Evolutionary conservation across 106 monocot genomes (phyloP).

Genomic region (Dendrobium nobile): DNA sequence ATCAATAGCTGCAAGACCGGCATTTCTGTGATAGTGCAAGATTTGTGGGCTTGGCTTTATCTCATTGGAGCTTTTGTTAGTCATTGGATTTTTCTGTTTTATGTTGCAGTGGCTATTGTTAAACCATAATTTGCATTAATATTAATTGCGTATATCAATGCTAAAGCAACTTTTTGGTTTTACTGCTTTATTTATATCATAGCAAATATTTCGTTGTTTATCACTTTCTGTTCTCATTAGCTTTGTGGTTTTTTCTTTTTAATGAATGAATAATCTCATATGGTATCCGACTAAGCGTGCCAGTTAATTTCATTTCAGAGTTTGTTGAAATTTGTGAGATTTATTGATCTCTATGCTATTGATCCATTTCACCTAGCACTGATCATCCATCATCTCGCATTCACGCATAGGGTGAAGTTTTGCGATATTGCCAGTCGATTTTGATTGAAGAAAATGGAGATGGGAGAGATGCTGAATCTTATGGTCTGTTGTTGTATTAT

Average conservation of each 20-base stretch:
- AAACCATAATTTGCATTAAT: too few species aligned
- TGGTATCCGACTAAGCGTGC: too few species aligned
- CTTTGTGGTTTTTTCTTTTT: too few species aligned
- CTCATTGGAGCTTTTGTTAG: background rate
- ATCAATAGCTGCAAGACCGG: too few species aligned
- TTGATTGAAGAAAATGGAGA: background rate
- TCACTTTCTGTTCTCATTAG: too few species aligned
- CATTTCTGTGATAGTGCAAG: too few species aligned
- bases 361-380: background rate
- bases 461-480: conserved; percentile 5
- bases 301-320: background rate
- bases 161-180: background rate
- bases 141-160: background rate
- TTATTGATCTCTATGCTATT: background rate
- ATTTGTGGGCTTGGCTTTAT: too few species aligned
- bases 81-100: background rate
- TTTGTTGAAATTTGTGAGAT: background rate
- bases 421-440: background rate
- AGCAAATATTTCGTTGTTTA: too few species aligned
- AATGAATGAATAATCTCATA: too few species aligned
- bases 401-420: background rate
- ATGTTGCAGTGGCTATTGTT: background rate
- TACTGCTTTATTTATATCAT: too few species aligned
- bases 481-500: conserved; percentile 89
- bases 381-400: background rate